These are phyloP conservation scores for Scorias spongiosa DNA, from an alignment of 2,329 filamentous ascomycete genomes.

Conservation along the genomic window DNA sequence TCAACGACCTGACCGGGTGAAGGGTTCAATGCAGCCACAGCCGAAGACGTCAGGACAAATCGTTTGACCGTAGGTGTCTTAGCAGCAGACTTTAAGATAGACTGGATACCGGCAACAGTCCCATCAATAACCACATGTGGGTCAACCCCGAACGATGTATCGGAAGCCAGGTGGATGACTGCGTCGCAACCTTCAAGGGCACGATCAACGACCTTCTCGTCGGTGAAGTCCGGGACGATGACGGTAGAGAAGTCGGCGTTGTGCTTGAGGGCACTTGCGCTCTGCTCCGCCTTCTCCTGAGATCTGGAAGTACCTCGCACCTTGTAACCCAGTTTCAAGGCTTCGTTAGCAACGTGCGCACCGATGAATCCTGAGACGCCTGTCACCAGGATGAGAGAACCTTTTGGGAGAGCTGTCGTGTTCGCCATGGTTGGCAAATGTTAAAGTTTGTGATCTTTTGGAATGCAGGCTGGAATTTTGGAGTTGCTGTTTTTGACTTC, in stretches of 20 bases:
- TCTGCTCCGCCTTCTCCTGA: conserved; percentile 9
- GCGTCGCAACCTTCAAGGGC: conserved; percentile 21
- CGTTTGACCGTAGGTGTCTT: conserved; percentile 27
- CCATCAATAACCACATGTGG: conserved; percentile 29
- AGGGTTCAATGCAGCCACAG: conserved; percentile 22
- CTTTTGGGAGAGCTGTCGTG: conserved; percentile 9
- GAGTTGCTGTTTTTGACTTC: too few species aligned
- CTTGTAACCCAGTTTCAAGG: conserved; percentile 13
- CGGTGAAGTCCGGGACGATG: conserved; percentile 7
- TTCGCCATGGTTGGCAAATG: too few species aligned
- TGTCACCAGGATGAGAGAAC: conserved; percentile 15
- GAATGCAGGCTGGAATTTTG: too few species aligned
- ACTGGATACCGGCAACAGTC: conserved; percentile 18
- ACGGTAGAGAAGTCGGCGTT: conserved; percentile 7
- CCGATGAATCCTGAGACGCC: conserved; percentile 15
- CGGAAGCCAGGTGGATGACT: conserved; percentile 32
- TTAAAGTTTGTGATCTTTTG: too few species aligned
- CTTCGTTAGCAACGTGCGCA: conserved; percentile 15
- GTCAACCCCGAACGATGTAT: conserved; percentile 24
- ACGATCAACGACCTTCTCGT: too few species aligned
- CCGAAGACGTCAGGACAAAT: conserved; percentile 30
- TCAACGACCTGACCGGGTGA: conserved; percentile 20
- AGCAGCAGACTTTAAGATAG: conserved; percentile 27
- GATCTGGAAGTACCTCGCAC: conserved; percentile 11
- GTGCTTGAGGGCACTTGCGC: conserved; percentile 9